Conservation (phyloP, 192 early-diverging fungal genomes). For the Coemansia sp. region DNA sequence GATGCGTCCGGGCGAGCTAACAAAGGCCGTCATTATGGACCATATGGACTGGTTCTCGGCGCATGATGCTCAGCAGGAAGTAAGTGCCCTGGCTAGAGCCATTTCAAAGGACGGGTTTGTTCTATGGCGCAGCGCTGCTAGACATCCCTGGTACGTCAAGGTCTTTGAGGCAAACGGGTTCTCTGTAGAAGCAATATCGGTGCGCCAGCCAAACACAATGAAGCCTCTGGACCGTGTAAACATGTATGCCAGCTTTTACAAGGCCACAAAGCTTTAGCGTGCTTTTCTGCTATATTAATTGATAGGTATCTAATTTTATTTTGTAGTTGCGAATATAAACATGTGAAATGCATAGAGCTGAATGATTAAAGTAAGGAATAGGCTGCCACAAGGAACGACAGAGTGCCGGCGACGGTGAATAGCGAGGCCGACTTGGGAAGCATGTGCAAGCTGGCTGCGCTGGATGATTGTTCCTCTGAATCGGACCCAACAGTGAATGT, state of each 20-base stretch:
- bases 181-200: constrained; percentile 62
- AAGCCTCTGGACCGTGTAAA: constrained; percentile 78
- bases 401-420: not conserved
- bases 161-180: constrained; percentile 75
- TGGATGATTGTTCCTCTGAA: not conserved
- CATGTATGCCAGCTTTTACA: constrained; percentile 78
- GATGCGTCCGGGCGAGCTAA: constrained; percentile 65
- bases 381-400: not conserved
- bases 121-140: constrained; percentile 79
- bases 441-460: not conserved
- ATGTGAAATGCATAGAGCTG: not conserved
- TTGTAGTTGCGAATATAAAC: not conserved
- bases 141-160: constrained; percentile 77
- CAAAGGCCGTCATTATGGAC: constrained; percentile 81
- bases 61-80: constrained; percentile 70
- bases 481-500: constrained; percentile 2
- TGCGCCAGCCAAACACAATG: constrained; percentile 65
- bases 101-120: constrained; percentile 66
- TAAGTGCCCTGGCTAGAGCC: constrained; percentile 62
- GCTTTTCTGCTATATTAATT: not conserved
- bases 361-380: not conserved
- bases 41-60: constrained; percentile 84
- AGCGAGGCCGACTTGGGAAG: not conserved
- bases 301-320: not conserved
- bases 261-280: constrained; percentile 50